phyloP scores from a whole-genome alignment of 768 basidiomycete genomes.

The Phaeotremella skinneri region DNA sequence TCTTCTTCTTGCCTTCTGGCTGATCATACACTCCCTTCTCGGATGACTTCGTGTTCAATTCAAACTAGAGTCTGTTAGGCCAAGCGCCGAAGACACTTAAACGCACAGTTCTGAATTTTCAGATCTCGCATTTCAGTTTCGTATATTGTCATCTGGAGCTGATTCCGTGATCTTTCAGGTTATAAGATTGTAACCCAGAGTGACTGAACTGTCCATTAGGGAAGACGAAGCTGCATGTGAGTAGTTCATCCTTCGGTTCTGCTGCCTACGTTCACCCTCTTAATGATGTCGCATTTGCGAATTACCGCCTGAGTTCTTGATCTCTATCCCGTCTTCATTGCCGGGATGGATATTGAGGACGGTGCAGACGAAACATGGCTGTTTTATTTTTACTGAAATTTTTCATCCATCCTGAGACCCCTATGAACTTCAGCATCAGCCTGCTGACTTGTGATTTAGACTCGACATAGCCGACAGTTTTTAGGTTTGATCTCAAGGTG shows the following conservation, averaged over 20 bases:
- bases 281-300: constrained; percentile 49
- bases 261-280: no score
- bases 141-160: no score
- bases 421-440: background rate
- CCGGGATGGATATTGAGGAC: constrained; percentile 23
- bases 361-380: constrained; percentile 50
- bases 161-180: no score
- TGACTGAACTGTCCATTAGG: no score
- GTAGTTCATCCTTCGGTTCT: no score
- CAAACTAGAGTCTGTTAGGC: constrained; percentile 53
- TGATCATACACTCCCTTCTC: constrained; percentile 7
- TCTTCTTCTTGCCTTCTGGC: no score
- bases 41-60: constrained; percentile 50
- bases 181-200: no score
- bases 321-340: constrained; percentile 28
- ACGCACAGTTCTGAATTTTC: constrained; percentile 46
- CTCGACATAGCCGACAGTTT: no score
- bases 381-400: constrained; percentile 46
- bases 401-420: background rate
- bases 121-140: background rate
- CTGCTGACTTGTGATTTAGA: background rate
- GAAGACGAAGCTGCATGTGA: no score
- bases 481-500: background rate
- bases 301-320: constrained; percentile 48
- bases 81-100: constrained; percentile 48